Percentiles rank a stretch among this genome's conserved stretches.
Evolutionary conservation across 805 yeast genomes (phyloP).

Genomic region (Yueomyces sp.): DNA sequence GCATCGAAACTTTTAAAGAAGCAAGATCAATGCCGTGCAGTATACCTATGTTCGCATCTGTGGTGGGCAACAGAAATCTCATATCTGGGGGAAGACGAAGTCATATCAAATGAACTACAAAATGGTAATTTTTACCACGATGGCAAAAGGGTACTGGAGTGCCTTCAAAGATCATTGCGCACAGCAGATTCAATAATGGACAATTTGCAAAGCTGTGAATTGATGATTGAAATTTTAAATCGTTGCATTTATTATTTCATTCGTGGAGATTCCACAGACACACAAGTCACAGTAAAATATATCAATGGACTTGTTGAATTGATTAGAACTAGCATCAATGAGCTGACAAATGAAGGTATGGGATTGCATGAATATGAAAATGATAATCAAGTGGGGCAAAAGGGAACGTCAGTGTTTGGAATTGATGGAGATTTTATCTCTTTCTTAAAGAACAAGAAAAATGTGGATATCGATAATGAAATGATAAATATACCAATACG

Average conservation of each 20-base stretch:
- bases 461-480: constrained; percentile 15
- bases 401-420: constrained; percentile 1
- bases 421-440: constrained; percentile 8
- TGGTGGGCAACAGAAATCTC: constrained; percentile 78
- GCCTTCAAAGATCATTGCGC: constrained; percentile 75
- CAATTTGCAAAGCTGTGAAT: constrained; percentile 43
- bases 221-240: constrained; percentile 83
- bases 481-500: constrained; percentile 19
- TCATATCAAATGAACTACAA: constrained; percentile 27
- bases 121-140: constrained; percentile 34
- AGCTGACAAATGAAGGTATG: constrained; percentile 22
- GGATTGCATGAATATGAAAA: too few relatives aligned
- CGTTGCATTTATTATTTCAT: constrained; percentile 73
- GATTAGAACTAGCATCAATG: constrained; percentile 46
- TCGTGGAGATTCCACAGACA: constrained; percentile 15
- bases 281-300: constrained; percentile 51
- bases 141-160: constrained; percentile 74
- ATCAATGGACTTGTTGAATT: constrained; percentile 80
- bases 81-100: constrained; percentile 35
- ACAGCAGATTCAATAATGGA: constrained; percentile 95
- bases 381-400: constrained; percentile 4
- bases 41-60: constrained; percentile 69
- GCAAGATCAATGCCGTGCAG: constrained; percentile 90
- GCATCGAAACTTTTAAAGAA: constrained; percentile 82
- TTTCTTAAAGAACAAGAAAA: constrained; percentile 20